phyloP scores from a whole-genome alignment of 2,329 filamentous ascomycete genomes.

The Diaporthe sp. region DNA sequence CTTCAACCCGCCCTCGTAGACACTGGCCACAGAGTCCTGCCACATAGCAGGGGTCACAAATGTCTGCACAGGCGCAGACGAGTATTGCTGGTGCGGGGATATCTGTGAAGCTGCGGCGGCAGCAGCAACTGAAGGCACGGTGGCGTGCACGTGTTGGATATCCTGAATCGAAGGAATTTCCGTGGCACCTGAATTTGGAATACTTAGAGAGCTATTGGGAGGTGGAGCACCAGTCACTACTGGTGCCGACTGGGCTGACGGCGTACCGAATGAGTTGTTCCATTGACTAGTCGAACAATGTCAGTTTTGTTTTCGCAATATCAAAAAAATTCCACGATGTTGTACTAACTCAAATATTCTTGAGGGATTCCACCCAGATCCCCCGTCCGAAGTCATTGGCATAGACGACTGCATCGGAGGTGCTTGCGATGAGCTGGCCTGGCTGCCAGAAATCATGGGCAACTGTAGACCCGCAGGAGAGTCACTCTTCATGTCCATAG shows the following conservation, averaged over 20 bases:
- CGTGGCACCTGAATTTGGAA: conserved; percentile 65
- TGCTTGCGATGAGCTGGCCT: conserved; percentile 63
- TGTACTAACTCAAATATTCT: conserved; percentile 88
- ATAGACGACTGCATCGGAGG: conserved; percentile 68
- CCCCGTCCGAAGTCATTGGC: conserved; percentile 68
- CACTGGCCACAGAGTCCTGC: conserved; percentile 79
- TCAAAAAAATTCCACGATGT: neutral
- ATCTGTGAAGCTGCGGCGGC: conserved; percentile 47
- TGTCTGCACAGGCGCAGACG: conserved; percentile 65
- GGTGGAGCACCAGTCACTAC: conserved; percentile 56
- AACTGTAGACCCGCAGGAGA: conserved; percentile 77
- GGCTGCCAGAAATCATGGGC: conserved; percentile 71
- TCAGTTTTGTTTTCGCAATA: conserved; percentile 43
- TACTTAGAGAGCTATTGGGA: conserved; percentile 66
- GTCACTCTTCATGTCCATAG: conserved; percentile 82
- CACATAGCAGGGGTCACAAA: conserved; percentile 81
- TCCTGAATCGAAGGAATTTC: conserved; percentile 69
- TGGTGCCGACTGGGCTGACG: conserved; percentile 60
- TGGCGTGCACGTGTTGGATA: conserved; percentile 62
- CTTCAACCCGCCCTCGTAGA: conserved; percentile 76
- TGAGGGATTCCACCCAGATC: conserved; percentile 84
- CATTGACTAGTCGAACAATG: conserved; percentile 77
- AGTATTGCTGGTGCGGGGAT: conserved; percentile 63
- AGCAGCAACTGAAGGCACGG: conserved; percentile 58
- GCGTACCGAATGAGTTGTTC: conserved; percentile 93